phyloP scores from a whole-genome alignment of 176 grass and related monocot species.

The Aegilops bicornis region DNA sequence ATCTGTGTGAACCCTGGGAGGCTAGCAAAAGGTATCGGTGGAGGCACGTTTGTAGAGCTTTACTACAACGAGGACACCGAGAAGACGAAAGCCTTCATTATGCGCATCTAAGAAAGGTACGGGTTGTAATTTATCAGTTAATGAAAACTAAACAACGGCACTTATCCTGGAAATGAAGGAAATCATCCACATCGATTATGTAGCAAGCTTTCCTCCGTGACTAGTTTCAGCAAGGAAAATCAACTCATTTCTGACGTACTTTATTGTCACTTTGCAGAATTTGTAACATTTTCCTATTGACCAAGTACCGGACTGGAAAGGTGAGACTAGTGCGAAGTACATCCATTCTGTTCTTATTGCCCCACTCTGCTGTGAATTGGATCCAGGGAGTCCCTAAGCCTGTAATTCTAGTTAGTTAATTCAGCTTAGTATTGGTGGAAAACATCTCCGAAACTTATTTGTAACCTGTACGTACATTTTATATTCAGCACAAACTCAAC shows the following conservation, averaged over 20 bases:
- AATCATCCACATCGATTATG: not conserved
- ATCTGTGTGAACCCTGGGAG: constrained; percentile 92
- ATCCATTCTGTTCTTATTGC: not conserved
- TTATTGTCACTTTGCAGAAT: not conserved
- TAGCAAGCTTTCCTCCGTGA: not conserved
- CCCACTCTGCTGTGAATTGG: not conserved
- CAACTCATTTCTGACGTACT: not conserved
- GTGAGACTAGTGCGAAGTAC: not conserved
- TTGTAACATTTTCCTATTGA: not conserved
- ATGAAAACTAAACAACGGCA: not conserved
- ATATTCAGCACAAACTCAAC: not conserved
- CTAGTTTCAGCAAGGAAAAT: not conserved
- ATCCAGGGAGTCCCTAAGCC: not conserved
- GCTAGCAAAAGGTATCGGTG: constrained; percentile 84
- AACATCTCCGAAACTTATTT: not conserved
- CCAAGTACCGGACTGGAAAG: not conserved
- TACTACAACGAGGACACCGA: constrained; percentile 53
- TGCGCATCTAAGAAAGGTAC: constrained; percentile 60
- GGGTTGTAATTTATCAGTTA: not conserved
- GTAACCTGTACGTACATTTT: not conserved
- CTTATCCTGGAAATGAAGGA: not conserved
- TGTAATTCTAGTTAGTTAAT: not conserved
- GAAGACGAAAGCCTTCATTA: constrained; percentile 57
- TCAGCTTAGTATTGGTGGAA: not conserved
- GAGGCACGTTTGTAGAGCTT: constrained; percentile 87